Base-by-base conservation (phyloP, 345 rosid species). In the Melastoma malabathricum region DNA sequence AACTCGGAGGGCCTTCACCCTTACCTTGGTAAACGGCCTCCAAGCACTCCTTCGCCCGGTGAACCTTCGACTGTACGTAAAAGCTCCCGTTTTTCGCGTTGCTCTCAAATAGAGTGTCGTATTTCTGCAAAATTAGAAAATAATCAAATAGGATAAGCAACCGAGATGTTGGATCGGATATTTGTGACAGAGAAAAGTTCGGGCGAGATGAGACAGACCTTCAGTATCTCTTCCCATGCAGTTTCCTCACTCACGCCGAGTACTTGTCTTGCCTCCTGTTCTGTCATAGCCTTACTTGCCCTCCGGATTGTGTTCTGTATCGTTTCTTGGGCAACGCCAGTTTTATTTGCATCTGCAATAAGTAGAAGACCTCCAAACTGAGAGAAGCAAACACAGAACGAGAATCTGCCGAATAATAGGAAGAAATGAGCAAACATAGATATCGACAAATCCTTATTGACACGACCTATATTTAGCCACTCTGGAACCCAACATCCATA, bases 61-160 rank as follows among this genome's bases (percentile, higher is more conserved):
- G 95, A 68, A 82, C 95, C 80, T 92, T 92, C 9, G 98, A 87
- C 58, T 92, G 98, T 56, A 92, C 69, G 72, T 92, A 92, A 63
- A 92, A 87, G 73, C 93, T 87, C 15, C 96, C 95, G 0, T 69
- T 82, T 71, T 82, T 80, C 0, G 86, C 82, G 27, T 92, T 92
- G 20, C 60, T 78, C 72, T 84, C 93, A 27, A 92, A 92, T 49
- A 92, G 61, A 3, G 38, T 53, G 22, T 87, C 96, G 20, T 92
- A 82, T 64, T 77, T 82, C 98, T 92, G 79, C 63, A 34, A 6
- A 10, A 34, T 34, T 6, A 34, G 41, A 12, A 9, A 34, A 34
- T 2, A 34, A 34, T 34, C 12, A 34, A 22, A 34, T 34, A 34
- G 38, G 38, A 9, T 34, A 34, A 34, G 41, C 41, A 8, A 34